A percentile compares a stretch with the other conserved stretches of the same genome.
These are phyloP conservation scores for Rhynchosporium graminicola DNA, from an alignment of 2,329 filamentous ascomycete genomes.

Conservation along the genomic window DNA sequence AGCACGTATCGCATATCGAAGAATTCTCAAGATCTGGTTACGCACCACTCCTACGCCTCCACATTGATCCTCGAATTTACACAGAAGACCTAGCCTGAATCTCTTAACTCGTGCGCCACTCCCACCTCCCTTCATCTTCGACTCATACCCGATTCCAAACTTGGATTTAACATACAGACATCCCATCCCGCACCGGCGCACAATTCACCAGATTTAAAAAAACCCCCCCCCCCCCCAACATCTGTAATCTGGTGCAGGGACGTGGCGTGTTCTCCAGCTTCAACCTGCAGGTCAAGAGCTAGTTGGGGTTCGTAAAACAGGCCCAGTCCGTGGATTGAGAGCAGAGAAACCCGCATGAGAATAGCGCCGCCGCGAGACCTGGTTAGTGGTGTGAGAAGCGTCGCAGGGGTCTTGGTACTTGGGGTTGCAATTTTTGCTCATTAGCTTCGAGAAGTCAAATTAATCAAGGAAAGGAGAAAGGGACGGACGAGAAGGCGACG, in stretches of 20 bases:
- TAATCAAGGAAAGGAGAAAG: too few relatives aligned
- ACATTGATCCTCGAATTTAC: conserved; percentile 34
- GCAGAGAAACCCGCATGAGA: conserved; percentile 7
- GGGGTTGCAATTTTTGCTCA: not conserved
- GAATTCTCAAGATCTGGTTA: conserved; percentile 38
- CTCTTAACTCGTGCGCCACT: too few relatives aligned
- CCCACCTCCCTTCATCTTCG: too few relatives aligned
- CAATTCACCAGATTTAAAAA: not conserved
- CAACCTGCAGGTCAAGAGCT: conserved; percentile 32
- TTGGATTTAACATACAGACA: not conserved
- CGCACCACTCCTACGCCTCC: conserved; percentile 38
- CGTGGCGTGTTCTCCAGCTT: conserved; percentile 12
- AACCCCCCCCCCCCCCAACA: not conserved
- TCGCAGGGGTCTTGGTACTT: not conserved
- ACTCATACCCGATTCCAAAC: too few relatives aligned
- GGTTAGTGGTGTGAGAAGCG: not conserved
- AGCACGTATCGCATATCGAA: conserved; percentile 36
- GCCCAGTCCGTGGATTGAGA: not conserved
- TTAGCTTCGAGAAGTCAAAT: too few relatives aligned
- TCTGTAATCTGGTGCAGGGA: conserved; percentile 4
- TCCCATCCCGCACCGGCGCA: not conserved
- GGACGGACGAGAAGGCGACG: too few relatives aligned
- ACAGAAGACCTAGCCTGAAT: conserved; percentile 17
- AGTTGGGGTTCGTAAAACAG: conserved; percentile 14
- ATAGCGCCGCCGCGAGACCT: conserved; percentile 1